Evolutionary conservation across 352 stramenopile species (phyloP), one percentile per base, ranked within the genome.

Genomic region (Peronospora belbahrii): DNA sequence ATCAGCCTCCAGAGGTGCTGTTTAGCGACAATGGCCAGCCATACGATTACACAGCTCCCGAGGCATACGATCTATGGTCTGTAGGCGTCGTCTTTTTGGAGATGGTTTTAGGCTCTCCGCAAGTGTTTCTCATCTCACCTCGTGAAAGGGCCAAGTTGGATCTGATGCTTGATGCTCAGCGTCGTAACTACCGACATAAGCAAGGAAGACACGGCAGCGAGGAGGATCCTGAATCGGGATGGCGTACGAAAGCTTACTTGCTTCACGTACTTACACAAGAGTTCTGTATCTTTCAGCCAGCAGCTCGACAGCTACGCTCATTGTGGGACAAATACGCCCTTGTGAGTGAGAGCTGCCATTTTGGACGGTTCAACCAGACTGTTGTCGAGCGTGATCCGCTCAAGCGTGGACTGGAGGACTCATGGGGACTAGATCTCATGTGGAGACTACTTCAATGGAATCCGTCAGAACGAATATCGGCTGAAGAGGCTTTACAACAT

Each of bases 71-170:
- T 30, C 62, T 95, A 36, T 96, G 86, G 86, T 94, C 83, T n/a
- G 81, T 98, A 3, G 95, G 94, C 2, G 88, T 98, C 43, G 74
- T 98, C 20, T 94, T 97, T 18, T 63, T 98, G n/a, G 95, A 98
- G 62, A 69, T 98, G 47, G 56, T 98, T 10, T 59, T 98, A 2
- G 95, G 95, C 1, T 97, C 94, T 2, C 91, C 94, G 0, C 77
- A 88, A 60, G 77, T 92, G 13, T 92, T 92, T 55, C 53, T 73
- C 36, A 88, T 91, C 36, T 85, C 76, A 3, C 56, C 77, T 9
- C 70, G 95, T 25, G 96, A 92, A 24, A 83, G 77, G n/a, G 88
- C 85, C 10, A 82, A 97, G 30, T 49, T 98, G 18, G 94, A 96
- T 14, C 73, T 82, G 8, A 75, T 85, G 38, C 70, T 97, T 24